A percentile compares a stretch with the other conserved stretches of the same genome.
Evolutionary conservation across 2,329 filamentous ascomycete genomes (phyloP).

Genomic region (Alternaria brassicae): DNA sequence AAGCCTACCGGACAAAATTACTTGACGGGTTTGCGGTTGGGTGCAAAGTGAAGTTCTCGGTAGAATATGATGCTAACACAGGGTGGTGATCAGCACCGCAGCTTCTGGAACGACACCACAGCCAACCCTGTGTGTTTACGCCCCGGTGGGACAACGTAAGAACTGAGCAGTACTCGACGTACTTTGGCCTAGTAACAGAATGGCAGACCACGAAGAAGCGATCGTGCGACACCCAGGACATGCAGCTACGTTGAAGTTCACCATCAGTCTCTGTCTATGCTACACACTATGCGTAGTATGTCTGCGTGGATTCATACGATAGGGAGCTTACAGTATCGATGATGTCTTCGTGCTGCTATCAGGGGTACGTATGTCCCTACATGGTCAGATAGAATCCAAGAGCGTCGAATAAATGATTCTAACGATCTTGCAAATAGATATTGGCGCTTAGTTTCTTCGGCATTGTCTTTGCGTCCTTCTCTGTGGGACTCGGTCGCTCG

Average conservation of each 20-base stretch:
- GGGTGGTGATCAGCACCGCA: neutral
- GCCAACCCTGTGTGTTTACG: neutral
- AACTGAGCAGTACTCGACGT: neutral
- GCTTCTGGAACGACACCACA: neutral
- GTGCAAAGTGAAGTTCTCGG: neutral
- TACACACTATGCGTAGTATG: slow-evolving; percentile 19
- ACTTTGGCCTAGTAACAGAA: neutral
- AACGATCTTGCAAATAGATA: neutral
- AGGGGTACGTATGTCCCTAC: neutral
- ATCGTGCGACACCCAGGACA: slow-evolving; percentile 1
- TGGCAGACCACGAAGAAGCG: neutral
- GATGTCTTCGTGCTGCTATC: slow-evolving; percentile 16
- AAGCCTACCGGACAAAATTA: neutral
- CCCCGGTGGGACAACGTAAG: neutral
- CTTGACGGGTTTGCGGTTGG: neutral
- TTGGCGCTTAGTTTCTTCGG: slow-evolving; percentile 18
- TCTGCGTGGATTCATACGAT: slow-evolving; percentile 18
- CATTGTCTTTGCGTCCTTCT: slow-evolving; percentile 8
- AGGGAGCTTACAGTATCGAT: slow-evolving; percentile 11
- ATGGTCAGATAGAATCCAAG: neutral
- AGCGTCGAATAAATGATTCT: neutral
- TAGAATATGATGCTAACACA: neutral
- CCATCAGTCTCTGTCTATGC: slow-evolving; percentile 18
- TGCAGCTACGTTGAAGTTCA: slow-evolving; percentile 12
- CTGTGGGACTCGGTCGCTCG: slow-evolving; percentile 12